phyloP scores from a whole-genome alignment of 495 filamentous ascomycete genomes.

The Tetracladium marchalianum region DNA sequence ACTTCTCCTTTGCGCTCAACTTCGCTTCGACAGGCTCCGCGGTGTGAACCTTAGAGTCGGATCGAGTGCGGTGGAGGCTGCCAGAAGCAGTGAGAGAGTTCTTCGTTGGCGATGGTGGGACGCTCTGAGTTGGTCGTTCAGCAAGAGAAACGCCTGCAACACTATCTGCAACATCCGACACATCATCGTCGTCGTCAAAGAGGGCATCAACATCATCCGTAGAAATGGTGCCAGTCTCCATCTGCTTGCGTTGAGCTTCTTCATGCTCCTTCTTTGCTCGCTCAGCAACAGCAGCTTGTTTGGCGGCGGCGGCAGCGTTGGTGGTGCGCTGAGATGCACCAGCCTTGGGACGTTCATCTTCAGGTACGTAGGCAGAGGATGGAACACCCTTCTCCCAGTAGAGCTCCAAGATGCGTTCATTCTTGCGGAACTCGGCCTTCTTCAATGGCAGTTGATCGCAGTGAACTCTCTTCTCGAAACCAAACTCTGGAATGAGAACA shows the following conservation, averaged over 20 bases:
- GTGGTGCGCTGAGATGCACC: conserved; percentile 53
- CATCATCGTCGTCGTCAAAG: conserved; percentile 85
- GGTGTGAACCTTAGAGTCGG: conserved; percentile 81
- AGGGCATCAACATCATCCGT: conserved; percentile 85
- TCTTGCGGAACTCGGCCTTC: conserved; percentile 97
- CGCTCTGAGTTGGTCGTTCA: conserved; percentile 88
- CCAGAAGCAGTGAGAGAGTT: conserved; percentile 57
- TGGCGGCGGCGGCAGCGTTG: conserved; percentile 65
- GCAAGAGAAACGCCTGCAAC: conserved; percentile 79
- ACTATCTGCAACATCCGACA: conserved; percentile 74
- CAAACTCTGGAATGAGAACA: conserved; percentile 94
- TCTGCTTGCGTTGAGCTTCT: conserved; percentile 80
- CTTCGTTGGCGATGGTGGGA: conserved; percentile 83
- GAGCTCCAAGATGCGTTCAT: conserved; percentile 81
- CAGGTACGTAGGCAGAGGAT: conserved; percentile 90
- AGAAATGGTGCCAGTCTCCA: conserved; percentile 84
- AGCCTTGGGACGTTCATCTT: conserved; percentile 89
- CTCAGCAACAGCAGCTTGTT: conserved; percentile 70
- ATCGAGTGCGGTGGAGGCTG: conserved; percentile 76
- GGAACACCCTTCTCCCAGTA: conserved; percentile 99
- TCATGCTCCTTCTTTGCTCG: conserved; percentile 72
- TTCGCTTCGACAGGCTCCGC: conserved; percentile 63
- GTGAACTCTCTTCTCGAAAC: conserved; percentile 98
- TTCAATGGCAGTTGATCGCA: conserved; percentile 96
- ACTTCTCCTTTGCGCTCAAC: conserved; percentile 90